phyloP scores from a whole-genome alignment of 2,329 filamentous ascomycete species.

The Cryphonectria japonica region DNA sequence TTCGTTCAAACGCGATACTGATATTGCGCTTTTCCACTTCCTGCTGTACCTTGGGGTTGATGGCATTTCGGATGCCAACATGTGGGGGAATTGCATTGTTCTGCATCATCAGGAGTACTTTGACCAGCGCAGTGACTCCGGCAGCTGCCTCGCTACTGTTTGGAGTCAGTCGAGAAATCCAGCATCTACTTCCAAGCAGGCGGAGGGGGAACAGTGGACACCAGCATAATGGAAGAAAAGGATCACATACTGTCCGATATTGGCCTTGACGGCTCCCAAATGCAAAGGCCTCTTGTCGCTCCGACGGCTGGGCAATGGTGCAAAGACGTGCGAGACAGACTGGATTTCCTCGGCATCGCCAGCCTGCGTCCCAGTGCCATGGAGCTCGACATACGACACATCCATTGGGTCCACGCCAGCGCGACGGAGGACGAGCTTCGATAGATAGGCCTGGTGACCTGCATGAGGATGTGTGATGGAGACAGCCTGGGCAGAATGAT shows the following conservation, averaged over 20 bases:
- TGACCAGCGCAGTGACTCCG: conserved; percentile 48
- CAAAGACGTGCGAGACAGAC: conserved; percentile 63
- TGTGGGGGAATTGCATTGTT: conserved; percentile 55
- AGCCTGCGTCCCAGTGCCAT: conserved; percentile 72
- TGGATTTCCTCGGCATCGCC: conserved; percentile 70
- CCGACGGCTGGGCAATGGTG: conserved; percentile 50
- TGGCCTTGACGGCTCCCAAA: conserved; percentile 45
- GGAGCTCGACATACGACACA: conserved; percentile 69
- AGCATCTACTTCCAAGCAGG: neutral
- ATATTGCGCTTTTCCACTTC: conserved; percentile 4
- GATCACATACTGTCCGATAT: conserved; percentile 49
- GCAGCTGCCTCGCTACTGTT: conserved; percentile 45
- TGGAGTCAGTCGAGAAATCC: neutral
- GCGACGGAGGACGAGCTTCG: conserved; percentile 59
- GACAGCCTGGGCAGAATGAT: conserved; percentile 71
- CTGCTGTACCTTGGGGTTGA: conserved; percentile 17
- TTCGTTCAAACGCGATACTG: neutral
- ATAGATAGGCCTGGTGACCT: conserved; percentile 64
- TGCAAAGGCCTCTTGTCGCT: conserved; percentile 46
- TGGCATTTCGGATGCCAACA: conserved; percentile 46
- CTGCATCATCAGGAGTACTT: conserved; percentile 53
- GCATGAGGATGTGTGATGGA: conserved; percentile 75
- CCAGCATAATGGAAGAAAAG: neutral
- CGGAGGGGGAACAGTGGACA: no score
- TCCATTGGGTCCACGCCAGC: conserved; percentile 58